These are phyloP conservation scores for Crithidia sp. DNA, from an alignment of 208 protist genomes.

Conservation along the genomic window DNA sequence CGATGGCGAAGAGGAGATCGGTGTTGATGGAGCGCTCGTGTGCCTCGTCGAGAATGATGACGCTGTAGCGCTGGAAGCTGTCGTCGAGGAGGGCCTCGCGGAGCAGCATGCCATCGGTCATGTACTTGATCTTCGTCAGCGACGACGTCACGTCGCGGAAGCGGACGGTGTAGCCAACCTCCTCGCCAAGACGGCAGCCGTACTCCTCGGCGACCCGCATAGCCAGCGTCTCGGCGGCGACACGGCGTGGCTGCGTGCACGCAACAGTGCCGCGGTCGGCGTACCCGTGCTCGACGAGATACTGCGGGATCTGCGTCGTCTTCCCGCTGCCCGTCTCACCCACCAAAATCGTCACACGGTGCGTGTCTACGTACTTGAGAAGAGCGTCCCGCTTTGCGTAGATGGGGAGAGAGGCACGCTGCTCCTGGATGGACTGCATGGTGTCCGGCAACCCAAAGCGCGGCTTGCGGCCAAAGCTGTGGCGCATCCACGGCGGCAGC, in stretches of 20 bases:
- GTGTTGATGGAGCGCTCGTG: conserved; percentile 99
- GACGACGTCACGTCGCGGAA: conserved; percentile 98
- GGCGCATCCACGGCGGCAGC: conserved; percentile 85
- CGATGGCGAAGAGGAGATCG: conserved; percentile 98
- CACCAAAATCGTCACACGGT: conserved; percentile 91
- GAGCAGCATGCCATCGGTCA: conserved; percentile 99
- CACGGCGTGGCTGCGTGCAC: conserved; percentile 99
- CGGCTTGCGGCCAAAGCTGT: conserved; percentile 70
- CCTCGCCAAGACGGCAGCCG: conserved; percentile 96
- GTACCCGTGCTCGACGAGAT: conserved; percentile 93
- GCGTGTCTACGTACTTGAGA: conserved; percentile 81
- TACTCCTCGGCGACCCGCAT: conserved; percentile 99
- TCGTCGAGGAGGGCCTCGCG: conserved; percentile 97
- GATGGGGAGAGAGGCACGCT: conserved; percentile 94
- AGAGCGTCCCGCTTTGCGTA: conserved; percentile 93
- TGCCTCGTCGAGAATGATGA: conserved; percentile 99
- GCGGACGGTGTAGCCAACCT: conserved; percentile 99
- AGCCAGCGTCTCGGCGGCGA: conserved; percentile 98
- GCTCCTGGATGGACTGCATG: conserved; percentile 69
- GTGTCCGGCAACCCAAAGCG: conserved; percentile 69
- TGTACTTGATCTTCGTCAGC: conserved; percentile 99
- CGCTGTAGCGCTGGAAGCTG: conserved; percentile 94
- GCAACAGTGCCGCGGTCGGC: conserved; percentile 69
- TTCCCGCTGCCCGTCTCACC: conserved; percentile 98
- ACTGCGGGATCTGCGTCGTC: conserved; percentile 97